Conservation (phyloP, 441 rosid genomes). For the Populus hybrid region DNA sequence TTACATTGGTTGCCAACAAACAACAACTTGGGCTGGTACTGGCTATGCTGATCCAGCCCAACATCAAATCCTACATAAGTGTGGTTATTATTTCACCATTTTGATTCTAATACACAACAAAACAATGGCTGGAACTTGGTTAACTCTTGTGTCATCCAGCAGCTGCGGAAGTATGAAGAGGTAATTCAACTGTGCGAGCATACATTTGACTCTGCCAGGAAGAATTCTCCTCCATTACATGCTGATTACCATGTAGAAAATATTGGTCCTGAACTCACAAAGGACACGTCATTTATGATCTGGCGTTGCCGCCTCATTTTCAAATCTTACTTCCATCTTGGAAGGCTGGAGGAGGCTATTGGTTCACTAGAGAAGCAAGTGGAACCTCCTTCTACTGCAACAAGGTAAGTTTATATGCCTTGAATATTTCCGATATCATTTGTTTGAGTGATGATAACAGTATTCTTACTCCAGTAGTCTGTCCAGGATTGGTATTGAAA, state of each 20-base stretch:
- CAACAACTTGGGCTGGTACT: background rate
- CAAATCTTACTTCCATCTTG: conserved; percentile 73
- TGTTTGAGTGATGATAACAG: conserved; percentile 19
- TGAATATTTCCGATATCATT: background rate
- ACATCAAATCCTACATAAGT: background rate
- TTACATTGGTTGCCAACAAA: background rate
- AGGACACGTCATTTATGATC: conserved; percentile 44
- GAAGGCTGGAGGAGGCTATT: conserved; percentile 88
- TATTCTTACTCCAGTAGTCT: conserved; percentile 17
- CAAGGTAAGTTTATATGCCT: conserved; percentile 36
- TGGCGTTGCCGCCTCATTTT: conserved; percentile 68
- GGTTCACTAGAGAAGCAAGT: conserved; percentile 64
- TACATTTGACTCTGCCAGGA: conserved; percentile 69
- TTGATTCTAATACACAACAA: conserved; percentile 10
- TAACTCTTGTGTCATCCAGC: conserved; percentile 34
- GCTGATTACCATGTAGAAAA: conserved; percentile 25
- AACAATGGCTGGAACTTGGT: conserved; percentile 9
- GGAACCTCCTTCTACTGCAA: conserved; percentile 33
- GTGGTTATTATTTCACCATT: conserved; percentile 6
- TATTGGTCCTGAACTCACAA: conserved; percentile 31
- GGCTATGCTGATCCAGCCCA: background rate
- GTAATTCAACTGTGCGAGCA: conserved; percentile 77
- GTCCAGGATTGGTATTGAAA: conserved; percentile 40
- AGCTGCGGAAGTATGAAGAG: conserved; percentile 83
- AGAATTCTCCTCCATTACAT: conserved; percentile 40